These are phyloP conservation scores for Xylaria sp. DNA, from an alignment of 2,329 filamentous ascomycete species.

Conservation along the genomic window DNA sequence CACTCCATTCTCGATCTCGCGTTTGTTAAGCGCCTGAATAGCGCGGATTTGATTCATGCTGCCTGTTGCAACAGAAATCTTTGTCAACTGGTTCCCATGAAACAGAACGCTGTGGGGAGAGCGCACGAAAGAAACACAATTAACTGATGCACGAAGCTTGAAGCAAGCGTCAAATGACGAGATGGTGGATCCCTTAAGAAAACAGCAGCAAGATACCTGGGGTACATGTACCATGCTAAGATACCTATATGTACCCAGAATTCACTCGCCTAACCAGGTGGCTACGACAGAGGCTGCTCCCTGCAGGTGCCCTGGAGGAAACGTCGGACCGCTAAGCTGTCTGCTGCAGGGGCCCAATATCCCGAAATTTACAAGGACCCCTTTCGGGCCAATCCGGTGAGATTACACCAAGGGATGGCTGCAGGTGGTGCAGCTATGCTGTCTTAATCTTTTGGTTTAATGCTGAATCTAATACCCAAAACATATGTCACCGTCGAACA, in stretches of 20 bases:
- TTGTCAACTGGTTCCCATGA: neutral
- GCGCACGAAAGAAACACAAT: neutral
- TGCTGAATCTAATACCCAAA: slow-evolving; percentile 3
- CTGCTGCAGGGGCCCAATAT: slow-evolving; percentile 21
- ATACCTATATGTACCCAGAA: neutral
- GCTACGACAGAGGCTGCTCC: slow-evolving; percentile 18
- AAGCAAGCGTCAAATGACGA: neutral
- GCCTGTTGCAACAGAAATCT: slow-evolving; percentile 22
- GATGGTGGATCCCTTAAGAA: slow-evolving; percentile 4
- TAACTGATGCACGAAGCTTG: neutral
- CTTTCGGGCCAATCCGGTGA: slow-evolving; percentile 25
- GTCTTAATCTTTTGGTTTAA: slow-evolving; percentile 33
- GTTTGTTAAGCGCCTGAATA: slow-evolving; percentile 92
- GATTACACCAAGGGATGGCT: slow-evolving; percentile 32
- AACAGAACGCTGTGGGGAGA: neutral
- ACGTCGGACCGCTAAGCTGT: slow-evolving; percentile 43
- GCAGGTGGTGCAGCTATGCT: slow-evolving; percentile 27
- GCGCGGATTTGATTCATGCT: slow-evolving; percentile 94
- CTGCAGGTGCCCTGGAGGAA: slow-evolving; percentile 39
- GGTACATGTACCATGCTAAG: too few relatives aligned
- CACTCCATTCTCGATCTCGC: slow-evolving; percentile 90
- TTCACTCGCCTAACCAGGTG: slow-evolving; percentile 18
- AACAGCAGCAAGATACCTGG: neutral
- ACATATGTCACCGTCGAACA: slow-evolving; percentile 26
- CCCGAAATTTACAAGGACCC: slow-evolving; percentile 25